Conservation (phyloP, 495 filamentous ascomycete species). For the Cudoniella acicularis region DNA sequence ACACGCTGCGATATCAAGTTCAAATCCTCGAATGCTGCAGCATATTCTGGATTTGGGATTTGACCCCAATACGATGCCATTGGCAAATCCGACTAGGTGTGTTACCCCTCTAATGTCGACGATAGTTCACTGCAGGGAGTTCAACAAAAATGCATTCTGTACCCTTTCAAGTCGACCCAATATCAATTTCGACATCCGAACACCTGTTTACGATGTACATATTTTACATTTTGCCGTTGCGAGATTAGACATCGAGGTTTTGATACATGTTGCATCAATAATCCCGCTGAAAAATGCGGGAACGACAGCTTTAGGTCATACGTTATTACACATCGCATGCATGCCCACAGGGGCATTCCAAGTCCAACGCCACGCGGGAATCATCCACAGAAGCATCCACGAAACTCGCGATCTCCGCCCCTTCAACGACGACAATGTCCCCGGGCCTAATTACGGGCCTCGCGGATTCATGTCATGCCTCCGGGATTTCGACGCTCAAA, state of each 20-base stretch:
- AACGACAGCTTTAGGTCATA: slow-evolving; percentile 9
- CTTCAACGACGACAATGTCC: slow-evolving; percentile 7
- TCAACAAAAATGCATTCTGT: slow-evolving; percentile 10
- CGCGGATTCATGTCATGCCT: no score
- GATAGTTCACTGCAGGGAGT: slow-evolving; percentile 3
- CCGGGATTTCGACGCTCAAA: slow-evolving; percentile 1
- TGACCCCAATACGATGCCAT: slow-evolving; percentile 16
- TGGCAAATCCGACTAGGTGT: slow-evolving; percentile 15
- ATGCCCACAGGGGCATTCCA: slow-evolving; percentile 4
- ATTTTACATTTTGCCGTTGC: slow-evolving; percentile 17
- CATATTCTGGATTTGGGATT: slow-evolving; percentile 10
- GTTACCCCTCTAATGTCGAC: slow-evolving; percentile 16
- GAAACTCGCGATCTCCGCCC: slow-evolving; percentile 14
- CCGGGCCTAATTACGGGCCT: not conserved
- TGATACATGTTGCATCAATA: slow-evolving; percentile 7
- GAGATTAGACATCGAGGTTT: slow-evolving; percentile 4
- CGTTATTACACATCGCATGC: slow-evolving; percentile 16
- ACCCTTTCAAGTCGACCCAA: slow-evolving; percentile 1
- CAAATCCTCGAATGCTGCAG: slow-evolving; percentile 6
- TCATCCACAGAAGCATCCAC: slow-evolving; percentile 12
- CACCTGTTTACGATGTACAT: slow-evolving; percentile 14
- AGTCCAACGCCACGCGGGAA: slow-evolving; percentile 6
- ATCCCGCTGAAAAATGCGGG: slow-evolving; percentile 10
- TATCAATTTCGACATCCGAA: slow-evolving; percentile 10
- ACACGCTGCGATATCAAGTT: slow-evolving; percentile 11